These are phyloP conservation scores for Cotoneaster glaucophyllus DNA, from an alignment of 306 rosid species.

Conservation along the genomic window DNA sequence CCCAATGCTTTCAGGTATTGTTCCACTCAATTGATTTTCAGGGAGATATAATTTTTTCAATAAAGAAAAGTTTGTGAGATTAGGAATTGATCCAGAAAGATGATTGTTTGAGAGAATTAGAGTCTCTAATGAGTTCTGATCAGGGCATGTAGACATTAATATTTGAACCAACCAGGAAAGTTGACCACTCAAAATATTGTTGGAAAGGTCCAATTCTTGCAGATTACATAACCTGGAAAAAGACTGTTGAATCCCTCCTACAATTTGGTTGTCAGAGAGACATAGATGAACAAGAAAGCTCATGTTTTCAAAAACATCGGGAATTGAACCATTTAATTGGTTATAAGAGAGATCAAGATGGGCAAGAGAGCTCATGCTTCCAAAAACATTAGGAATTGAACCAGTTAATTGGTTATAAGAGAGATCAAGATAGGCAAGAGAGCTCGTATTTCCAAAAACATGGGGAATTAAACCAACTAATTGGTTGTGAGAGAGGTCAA, in stretches of 20 bases:
- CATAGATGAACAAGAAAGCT: not conserved
- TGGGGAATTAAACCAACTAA: constrained; percentile 8
- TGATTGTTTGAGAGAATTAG: too few species aligned
- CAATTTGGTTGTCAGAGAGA: not conserved
- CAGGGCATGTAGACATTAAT: too few species aligned
- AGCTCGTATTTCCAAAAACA: not conserved
- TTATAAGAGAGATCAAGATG: fast-evolving
- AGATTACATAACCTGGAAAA: not conserved
- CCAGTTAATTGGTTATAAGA: not conserved
- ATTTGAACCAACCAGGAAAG: too few species aligned
- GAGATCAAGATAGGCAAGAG: not conserved
- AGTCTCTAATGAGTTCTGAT: too few species aligned
- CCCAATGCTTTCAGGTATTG: too few species aligned
- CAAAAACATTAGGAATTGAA: not conserved
- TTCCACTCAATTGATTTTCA: too few species aligned
- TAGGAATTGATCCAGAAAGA: too few species aligned
- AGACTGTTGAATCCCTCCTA: not conserved
- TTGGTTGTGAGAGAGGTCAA: fast-evolving
- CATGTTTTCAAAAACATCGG: not conserved
- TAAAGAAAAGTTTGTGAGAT: too few species aligned
- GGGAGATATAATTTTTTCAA: too few species aligned
- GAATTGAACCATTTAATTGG: not conserved
- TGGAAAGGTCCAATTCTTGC: not conserved
- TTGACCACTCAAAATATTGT: too few species aligned
- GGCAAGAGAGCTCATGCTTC: not conserved